Base-by-base conservation (phyloP, 2,329 filamentous ascomycete species). In the Tolypocladium amazonense region DNA sequence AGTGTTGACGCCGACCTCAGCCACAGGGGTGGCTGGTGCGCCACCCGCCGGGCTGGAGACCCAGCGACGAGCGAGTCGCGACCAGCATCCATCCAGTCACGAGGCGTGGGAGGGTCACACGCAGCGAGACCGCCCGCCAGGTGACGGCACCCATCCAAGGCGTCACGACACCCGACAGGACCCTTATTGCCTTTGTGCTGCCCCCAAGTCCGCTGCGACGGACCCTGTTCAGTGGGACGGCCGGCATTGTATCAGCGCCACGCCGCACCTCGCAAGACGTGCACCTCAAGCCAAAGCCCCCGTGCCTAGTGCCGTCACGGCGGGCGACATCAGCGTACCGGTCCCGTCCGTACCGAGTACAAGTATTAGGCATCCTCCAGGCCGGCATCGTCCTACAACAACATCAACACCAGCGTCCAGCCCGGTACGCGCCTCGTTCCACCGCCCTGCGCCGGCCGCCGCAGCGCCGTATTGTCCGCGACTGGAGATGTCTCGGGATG, bases 401-500 rank as follows among this genome's bases (percentile, higher is more conserved):
- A 27, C 50, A 54, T 37, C 50, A 54, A 35, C 50, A 54, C 50
- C 30, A 23, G 50, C 50, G 2, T 37, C 30, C 30, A 37, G 30
- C 50, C 20, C 25, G 50, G 9, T 54, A 37, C 50, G 20, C 30
- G 30, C 30, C 37, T 54, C 50, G 53, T 54, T 55, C 20, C 43
- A 47, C 54, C 54, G 50, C 47, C 25, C 39, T 35, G 41, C 18
- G 57, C 52, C 63, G 60, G 67, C 65, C 64, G 63, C 67, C 58
- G 20, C 63, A 64, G 65, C 64, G 65, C 69, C 65, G 68, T 65
- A 65, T 65, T 59, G 56, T 63, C 65, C 66, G 67, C 61, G 62
- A 68, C 67, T 69, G 72, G 76, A 76, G 70, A 81, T 82, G 79
- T 77, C 77, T 78, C 77, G 83, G 80, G 76, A 96, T 96, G 91